Conservation (phyloP, 805 yeast genomes). For the Candida ascalaphidarum region DNA sequence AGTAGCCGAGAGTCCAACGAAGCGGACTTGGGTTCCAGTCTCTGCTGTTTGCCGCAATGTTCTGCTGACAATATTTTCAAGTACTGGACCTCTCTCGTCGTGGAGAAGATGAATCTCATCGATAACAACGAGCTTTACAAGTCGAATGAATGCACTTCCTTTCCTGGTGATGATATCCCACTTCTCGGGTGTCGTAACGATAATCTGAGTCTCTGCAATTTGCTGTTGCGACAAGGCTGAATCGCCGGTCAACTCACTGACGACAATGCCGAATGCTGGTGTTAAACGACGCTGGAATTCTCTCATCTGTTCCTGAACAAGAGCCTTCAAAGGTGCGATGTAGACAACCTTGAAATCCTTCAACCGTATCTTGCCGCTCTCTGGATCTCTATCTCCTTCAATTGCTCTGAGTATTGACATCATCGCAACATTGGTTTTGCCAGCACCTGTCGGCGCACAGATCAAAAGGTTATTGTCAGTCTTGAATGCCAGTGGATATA, state of each 20-base stretch:
- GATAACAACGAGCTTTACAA: conserved; percentile 66
- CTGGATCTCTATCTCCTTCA: conserved; percentile 38
- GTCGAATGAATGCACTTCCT: conserved; percentile 48
- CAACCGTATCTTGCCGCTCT: conserved; percentile 42
- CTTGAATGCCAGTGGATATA: conserved; percentile 69
- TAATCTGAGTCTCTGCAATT: conserved; percentile 66
- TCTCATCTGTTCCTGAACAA: conserved; percentile 90
- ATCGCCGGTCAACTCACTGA: conserved; percentile 89
- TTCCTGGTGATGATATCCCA: conserved; percentile 96
- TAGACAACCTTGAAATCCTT: conserved; percentile 70
- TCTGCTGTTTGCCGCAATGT: conserved; percentile 41
- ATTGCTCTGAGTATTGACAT: conserved; percentile 62
- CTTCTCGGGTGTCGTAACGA: conserved; percentile 93
- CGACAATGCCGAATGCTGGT: conserved; percentile 53
- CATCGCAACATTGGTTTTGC: conserved; percentile 96
- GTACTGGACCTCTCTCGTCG: conserved; percentile 91
- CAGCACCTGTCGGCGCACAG: conserved; percentile 99
- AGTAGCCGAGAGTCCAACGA: conserved; percentile 89
- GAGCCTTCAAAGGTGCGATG: conserved; percentile 88
- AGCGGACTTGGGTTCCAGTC: conserved; percentile 45
- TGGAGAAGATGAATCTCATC: conserved; percentile 92
- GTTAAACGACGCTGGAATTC: conserved; percentile 69
- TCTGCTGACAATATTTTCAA: conserved; percentile 82
- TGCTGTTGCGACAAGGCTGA: conserved; percentile 68
- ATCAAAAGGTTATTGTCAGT: conserved; percentile 65